Conservation (phyloP, 208 protist species). For the Leishmania gerbilli region DNA sequence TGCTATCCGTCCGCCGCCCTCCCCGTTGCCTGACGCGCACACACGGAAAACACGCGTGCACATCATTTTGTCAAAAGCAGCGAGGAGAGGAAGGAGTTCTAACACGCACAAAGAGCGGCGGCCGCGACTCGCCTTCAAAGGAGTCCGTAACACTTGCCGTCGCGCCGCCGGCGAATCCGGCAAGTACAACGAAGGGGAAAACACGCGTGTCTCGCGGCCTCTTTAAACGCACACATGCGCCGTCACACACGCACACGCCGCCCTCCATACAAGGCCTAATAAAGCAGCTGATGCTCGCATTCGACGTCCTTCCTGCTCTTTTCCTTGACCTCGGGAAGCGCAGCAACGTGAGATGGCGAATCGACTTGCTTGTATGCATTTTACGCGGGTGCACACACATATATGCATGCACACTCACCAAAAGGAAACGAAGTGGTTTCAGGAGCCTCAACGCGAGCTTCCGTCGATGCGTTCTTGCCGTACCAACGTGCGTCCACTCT, state of each 20-base stretch:
- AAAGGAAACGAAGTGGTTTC: neutral
- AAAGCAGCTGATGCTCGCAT: neutral
- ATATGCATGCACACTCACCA: neutral
- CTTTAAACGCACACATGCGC: neutral
- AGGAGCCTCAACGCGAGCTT: neutral
- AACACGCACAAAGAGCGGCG: neutral
- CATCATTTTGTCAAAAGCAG: too few relatives aligned
- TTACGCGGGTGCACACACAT: neutral
- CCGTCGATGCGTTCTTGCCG: neutral
- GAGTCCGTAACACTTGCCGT: neutral
- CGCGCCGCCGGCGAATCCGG: neutral
- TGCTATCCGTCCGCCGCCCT: neutral
- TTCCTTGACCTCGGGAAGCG: neutral
- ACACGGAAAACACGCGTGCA: neutral
- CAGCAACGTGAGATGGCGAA: neutral
- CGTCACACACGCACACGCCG: neutral
- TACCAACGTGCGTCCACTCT: neutral
- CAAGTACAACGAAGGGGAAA: neutral
- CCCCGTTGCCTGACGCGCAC: neutral
- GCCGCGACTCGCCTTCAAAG: neutral
- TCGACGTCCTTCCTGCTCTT: neutral
- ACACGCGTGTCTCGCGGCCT: neutral
- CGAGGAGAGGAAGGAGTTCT: neutral
- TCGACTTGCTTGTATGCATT: neutral
- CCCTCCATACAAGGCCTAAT: neutral